Base-by-base conservation (phyloP, 768 basidiomycete genomes). In the Amylocystis lapponica region DNA sequence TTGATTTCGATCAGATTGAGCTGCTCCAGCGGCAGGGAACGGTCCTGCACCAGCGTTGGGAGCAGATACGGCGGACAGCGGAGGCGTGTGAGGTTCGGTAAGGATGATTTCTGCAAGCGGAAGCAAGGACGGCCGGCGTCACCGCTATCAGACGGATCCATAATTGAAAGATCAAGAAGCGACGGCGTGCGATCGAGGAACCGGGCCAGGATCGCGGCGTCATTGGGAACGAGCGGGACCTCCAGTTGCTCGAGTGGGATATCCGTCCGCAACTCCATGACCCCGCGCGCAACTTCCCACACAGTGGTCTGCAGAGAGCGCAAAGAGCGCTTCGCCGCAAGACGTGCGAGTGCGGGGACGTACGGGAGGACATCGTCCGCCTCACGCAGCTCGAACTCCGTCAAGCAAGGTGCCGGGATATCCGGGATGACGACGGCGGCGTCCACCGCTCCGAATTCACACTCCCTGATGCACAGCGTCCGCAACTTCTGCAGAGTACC, bases 61-160 rank as follows among this genome's bases (percentile, higher is more conserved):
- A 44, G 43, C n/a, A 44, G 43, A 37, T 37, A 21, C 5, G 32
- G 36, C 17, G 43, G 43, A 37, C 43, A 44, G 16, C 43, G 33
- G 7, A 44, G 36, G 12, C 13, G 12, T 17, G 27, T 30, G 23
- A 44, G 17, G 4, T 14, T 11, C 12, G 43, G 43, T 27, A 44
- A 26, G 4, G 43, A 3, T 9, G 23, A 19, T 14, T 30, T 17
- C 10, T 19, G 35, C 23, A 44, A 19, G 13, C n/a, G 36, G 33
- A 6, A 17, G 10, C 10, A 13, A 16, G 13, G 12, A 27, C 26
- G 16, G 17, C 25, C 36, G 17, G 13, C 13, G 13, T 25, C 41
- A 25, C 34, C 41, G 27, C 17, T 9, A 17, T 36, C 42, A 16
- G 16, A 11, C n/a, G 14, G 9, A 25, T 25, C 23, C 25, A 31